Base-by-base conservation (phyloP, 164 flowering plant species). In the Houttuynia cordata region DNA sequence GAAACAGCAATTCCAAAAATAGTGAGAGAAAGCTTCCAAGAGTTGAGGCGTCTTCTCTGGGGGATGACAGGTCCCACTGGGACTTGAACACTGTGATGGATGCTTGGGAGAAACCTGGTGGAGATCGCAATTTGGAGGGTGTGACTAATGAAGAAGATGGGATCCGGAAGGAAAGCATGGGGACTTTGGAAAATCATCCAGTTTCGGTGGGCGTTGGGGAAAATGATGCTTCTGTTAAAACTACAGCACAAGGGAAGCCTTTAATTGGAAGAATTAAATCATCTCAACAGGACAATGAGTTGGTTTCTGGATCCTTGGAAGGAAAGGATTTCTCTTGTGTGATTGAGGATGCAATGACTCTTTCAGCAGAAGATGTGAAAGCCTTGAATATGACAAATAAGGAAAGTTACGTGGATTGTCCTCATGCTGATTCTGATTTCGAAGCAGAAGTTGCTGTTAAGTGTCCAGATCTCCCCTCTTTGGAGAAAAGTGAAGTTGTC, bases 11-110 rank as follows among this genome's bases (percentile, higher is more conserved):
- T 52, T 24, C 63, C 24, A 30, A 53, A 22, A 51, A 61, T 47
- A 70, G 67, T n/a, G 62, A 57, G 56, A 71, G 25, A 54, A 62
- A 57, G 23, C 24, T 10, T 14, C 62, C 57, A 52, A 57, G 24
- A 54, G 24, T 67, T 20, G 69, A 37, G 20, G 45, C 60, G 39
- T 54, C 62, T 52, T 55, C 70, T 34, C 64, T 65, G 4, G 76
- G 73, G 52, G 88, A 77, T 64, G 78, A 66, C 42, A 68, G 91
- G 64, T 71, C 71, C 24, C 74, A 75, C 56, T 87, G 90, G 91
- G 91, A 87, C 73, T 64, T 87, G 57, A 87, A 87, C 59, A 70
- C 74, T 52, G 68, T 62, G 22, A 82, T 84, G 85, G 88, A 86
- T 60, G 81, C 78, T 22, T 87, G 90, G 90, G 82, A 64, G 23